These are phyloP conservation scores for Russula abietina DNA, from an alignment of 768 basidiomycete genomes.

Conservation along the genomic window DNA sequence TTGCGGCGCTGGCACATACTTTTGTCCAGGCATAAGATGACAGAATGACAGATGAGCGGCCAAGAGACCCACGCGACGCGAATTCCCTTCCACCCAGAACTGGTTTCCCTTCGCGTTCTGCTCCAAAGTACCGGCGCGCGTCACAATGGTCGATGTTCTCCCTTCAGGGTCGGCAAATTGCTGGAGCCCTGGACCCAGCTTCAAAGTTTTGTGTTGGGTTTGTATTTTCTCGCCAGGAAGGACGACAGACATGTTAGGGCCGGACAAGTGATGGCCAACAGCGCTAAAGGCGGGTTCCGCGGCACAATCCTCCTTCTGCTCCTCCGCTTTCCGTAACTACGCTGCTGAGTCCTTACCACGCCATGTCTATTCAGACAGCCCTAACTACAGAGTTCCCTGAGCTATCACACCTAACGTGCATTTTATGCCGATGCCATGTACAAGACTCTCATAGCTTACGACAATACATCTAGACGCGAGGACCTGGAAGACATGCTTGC, in stretches of 20 bases:
- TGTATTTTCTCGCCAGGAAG: slow-evolving; percentile 79
- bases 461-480: slow-evolving; percentile 53
- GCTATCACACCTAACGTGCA: slow-evolving; percentile 61
- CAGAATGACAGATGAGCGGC: not conserved
- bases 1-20: slow-evolving; percentile 90
- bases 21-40: slow-evolving; percentile 12
- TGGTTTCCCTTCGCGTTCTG: slow-evolving; percentile 67
- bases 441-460: not conserved
- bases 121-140: slow-evolving; percentile 63
- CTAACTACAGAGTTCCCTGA: slow-evolving; percentile 61
- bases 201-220: slow-evolving; percentile 71
- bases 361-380: slow-evolving; percentile 26
- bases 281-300: too few relatives aligned
- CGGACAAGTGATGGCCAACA: slow-evolving; percentile 9
- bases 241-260: slow-evolving; percentile 48
- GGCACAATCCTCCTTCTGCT: too few relatives aligned
- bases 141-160: slow-evolving; percentile 42
- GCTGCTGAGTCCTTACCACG: not conserved
- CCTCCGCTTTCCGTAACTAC: too few relatives aligned
- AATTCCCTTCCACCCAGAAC: slow-evolving; percentile 88
- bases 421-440: not conserved
- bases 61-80: slow-evolving; percentile 64
- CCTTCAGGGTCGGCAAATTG: slow-evolving; percentile 39
- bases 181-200: slow-evolving; percentile 78
- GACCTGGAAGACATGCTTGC: slow-evolving; percentile 86